These are phyloP conservation scores for Annulohypoxylon moriforme DNA, from an alignment of 495 filamentous ascomycete species.

Conservation along the genomic window DNA sequence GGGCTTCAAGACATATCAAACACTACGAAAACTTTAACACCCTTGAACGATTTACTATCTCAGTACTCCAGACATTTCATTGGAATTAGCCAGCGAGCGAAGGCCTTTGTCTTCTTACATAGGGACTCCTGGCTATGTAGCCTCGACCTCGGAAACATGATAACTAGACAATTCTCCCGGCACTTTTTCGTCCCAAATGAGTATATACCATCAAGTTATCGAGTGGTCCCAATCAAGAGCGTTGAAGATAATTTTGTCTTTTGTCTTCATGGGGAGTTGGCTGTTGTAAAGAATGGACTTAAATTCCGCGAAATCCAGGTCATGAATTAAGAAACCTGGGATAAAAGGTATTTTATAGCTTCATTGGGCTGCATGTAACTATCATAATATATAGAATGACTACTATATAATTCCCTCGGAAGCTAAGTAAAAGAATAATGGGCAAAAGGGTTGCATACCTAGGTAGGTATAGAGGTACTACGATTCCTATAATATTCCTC, in stretches of 20 bases:
- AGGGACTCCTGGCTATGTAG: constrained; percentile 4
- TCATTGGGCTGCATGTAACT: no score
- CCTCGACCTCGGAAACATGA: background rate
- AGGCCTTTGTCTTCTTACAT: background rate
- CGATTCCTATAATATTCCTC: no score
- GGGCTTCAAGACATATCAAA: background rate
- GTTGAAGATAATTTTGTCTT: background rate
- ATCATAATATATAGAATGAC: no score
- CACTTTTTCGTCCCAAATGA: constrained; percentile 7
- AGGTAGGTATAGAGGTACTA: no score
- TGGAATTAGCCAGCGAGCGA: background rate
- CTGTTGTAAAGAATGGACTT: constrained; percentile 1
- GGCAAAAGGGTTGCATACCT: no score
- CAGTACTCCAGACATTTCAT: background rate
- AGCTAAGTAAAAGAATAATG: no score
- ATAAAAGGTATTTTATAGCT: no score
- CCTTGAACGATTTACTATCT: background rate
- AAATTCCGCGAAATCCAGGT: constrained; percentile 12
- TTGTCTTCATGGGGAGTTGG: background rate
- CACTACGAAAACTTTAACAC: background rate
- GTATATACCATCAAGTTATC: background rate
- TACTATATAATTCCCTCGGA: no score
- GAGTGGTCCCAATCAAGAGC: background rate
- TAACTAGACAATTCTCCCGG: background rate
- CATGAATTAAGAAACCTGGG: background rate